phyloP scores from a whole-genome alignment of 768 basidiomycete genomes.

The Trametes cubensis region DNA sequence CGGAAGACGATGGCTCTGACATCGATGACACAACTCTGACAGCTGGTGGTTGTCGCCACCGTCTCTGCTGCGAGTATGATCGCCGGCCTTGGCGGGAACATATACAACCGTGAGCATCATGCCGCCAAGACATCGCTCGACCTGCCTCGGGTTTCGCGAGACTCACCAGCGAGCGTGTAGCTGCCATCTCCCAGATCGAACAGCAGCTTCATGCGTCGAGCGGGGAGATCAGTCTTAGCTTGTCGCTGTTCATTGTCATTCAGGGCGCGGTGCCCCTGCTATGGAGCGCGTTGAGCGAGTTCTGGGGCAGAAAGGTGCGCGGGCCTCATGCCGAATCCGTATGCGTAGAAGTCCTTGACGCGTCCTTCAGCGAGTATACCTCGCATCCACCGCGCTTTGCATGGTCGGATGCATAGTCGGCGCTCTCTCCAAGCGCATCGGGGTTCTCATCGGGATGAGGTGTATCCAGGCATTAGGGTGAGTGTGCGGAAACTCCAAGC shows the following conservation, averaged over 20 bases:
- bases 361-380: conserved; percentile 50
- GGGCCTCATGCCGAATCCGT: background rate
- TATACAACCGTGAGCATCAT: conserved; percentile 58
- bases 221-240: conserved; percentile 63
- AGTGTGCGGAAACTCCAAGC: conserved; percentile 13
- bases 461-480: conserved; percentile 69
- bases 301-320: conserved; percentile 72
- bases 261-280: conserved; percentile 70
- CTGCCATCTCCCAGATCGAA: conserved; percentile 64
- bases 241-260: conserved; percentile 72
- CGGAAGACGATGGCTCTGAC: background rate
- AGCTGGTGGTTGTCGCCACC: conserved; percentile 45
- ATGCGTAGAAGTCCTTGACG: background rate
- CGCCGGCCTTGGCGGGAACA: conserved; percentile 58
- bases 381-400: conserved; percentile 54
- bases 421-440: conserved; percentile 56
- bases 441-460: conserved; percentile 67
- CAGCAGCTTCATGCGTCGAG: conserved; percentile 59
- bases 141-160: background rate
- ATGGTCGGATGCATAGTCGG: conserved; percentile 58
- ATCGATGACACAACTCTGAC: background rate
- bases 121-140: background rate
- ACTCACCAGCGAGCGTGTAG: conserved; percentile 38
- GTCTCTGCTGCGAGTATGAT: conserved; percentile 58
- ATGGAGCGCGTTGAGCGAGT: conserved; percentile 73